Evolutionary conservation across 257 asterid species (phyloP).

Genomic region (Solanum chilense): DNA sequence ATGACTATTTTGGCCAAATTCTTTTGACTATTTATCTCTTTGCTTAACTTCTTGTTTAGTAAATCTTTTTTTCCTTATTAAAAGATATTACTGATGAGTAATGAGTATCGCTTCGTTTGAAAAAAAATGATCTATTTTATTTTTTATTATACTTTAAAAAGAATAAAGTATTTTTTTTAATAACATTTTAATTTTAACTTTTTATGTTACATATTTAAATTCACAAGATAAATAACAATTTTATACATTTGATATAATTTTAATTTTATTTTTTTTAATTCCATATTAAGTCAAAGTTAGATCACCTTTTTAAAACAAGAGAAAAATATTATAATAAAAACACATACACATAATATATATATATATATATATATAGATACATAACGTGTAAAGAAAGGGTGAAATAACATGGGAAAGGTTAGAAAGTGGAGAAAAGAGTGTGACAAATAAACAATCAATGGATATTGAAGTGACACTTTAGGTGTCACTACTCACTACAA

Average conservation of each 20-base stretch:
- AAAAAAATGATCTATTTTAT: too few relatives aligned
- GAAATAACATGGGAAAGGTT: neutral
- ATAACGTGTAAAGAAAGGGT: neutral
- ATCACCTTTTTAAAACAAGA: too few relatives aligned
- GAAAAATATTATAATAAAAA: neutral
- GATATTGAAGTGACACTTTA: neutral
- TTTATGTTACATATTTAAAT: too few relatives aligned
- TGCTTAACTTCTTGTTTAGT: neutral
- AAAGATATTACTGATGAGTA: neutral
- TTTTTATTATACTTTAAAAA: too few relatives aligned
- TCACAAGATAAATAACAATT: too few relatives aligned
- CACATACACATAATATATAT: neutral
- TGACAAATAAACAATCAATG: neutral
- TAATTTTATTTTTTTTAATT: too few relatives aligned
- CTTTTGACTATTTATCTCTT: neutral
- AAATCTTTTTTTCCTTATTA: neutral
- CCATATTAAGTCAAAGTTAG: too few relatives aligned
- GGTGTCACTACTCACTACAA: neutral
- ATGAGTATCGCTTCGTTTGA: neutral
- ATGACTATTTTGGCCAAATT: neutral
- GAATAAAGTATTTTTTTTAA: too few relatives aligned
- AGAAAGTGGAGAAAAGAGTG: neutral
- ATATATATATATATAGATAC: too few relatives aligned
- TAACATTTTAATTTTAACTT: too few relatives aligned
- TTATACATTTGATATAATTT: too few relatives aligned